phyloP scores from a whole-genome alignment of 225 moss, liverwort and hornwort genomes.

The Lunularia cruciata region DNA sequence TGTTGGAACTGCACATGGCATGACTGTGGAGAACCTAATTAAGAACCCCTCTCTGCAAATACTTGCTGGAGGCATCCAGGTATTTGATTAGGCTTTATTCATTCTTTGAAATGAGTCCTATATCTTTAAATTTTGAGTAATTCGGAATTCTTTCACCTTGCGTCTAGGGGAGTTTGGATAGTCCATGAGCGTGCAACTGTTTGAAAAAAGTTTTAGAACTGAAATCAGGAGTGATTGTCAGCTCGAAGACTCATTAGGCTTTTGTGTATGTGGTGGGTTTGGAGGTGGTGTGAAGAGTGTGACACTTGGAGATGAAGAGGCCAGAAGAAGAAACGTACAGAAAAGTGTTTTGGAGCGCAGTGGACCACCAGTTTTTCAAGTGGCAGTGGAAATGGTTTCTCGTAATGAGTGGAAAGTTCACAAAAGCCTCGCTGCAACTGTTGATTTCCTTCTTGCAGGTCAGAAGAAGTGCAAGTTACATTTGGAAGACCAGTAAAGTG shows the following conservation, averaged over 20 bases:
- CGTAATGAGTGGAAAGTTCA: conserved; percentile 92
- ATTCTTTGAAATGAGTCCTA: not conserved
- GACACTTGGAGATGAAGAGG: conserved; percentile 98
- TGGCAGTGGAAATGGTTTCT: conserved; percentile 91
- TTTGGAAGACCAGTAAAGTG: too few species aligned
- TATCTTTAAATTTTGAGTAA: too few species aligned
- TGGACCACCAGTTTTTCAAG: conserved; percentile 80
- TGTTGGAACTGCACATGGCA: conserved; percentile 96
- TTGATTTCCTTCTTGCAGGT: conserved; percentile 91
- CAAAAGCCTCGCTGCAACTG: conserved; percentile 78
- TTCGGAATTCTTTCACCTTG: too few species aligned
- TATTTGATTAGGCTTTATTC: conserved; percentile 30
- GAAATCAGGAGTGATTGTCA: not conserved
- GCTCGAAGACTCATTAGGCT: conserved; percentile 53
- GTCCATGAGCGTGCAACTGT: too few species aligned
- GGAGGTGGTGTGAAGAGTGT: conserved; percentile 94
- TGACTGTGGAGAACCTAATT: conserved; percentile 92
- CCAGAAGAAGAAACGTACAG: conserved; percentile 87
- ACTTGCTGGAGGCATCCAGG: conserved; percentile 95
- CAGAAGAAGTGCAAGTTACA: not conserved
- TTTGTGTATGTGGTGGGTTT: conserved; percentile 61
- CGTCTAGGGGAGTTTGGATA: too few species aligned
- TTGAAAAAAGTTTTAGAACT: too few species aligned
- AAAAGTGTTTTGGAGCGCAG: conserved; percentile 95
- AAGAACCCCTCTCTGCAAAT: conserved; percentile 94